These are phyloP conservation scores for Gyromitra esculenta DNA, from an alignment of 2,329 filamentous ascomycete species.

Conservation along the genomic window DNA sequence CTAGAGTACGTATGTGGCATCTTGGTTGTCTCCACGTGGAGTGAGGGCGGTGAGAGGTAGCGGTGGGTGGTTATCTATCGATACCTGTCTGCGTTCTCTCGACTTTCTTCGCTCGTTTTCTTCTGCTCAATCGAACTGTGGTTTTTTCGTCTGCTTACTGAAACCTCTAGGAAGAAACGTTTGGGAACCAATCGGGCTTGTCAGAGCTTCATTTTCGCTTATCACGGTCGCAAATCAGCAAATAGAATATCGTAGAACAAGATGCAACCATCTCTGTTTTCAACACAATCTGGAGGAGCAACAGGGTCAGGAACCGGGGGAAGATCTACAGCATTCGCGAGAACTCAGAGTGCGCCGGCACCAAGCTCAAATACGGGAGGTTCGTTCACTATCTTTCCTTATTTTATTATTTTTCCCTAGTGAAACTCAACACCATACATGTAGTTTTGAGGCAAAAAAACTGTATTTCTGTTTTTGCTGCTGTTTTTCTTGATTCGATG, in stretches of 20 bases:
- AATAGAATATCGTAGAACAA: conserved; percentile 45
- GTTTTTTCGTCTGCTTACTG: conserved; percentile 18
- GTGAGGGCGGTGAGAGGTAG: conserved; percentile 31
- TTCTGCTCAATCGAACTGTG: conserved; percentile 21
- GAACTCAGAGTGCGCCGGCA: conserved; percentile 22
- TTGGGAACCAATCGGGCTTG: conserved; percentile 20
- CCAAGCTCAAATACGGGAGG: conserved; percentile 39
- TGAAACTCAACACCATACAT: background rate
- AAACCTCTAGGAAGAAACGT: conserved; percentile 28
- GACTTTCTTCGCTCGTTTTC: conserved; percentile 3
- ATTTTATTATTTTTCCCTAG: background rate
- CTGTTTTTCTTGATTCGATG: background rate
- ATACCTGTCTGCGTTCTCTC: conserved; percentile 24
- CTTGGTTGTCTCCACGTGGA: conserved; percentile 35
- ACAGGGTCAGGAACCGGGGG: conserved; percentile 15
- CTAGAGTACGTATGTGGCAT: conserved; percentile 41
- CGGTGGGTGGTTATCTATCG: conserved; percentile 28
- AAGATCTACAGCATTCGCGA: conserved; percentile 25
- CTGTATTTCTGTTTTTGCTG: background rate
- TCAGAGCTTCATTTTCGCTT: conserved; percentile 37
- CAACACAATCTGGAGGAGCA: conserved; percentile 35
- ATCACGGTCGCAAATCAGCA: conserved; percentile 40
- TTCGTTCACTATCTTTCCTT: conserved; percentile 32
- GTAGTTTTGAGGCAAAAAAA: background rate
- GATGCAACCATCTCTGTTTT: conserved; percentile 52